A percentile compares a stretch with the other conserved stretches of the same genome.
These are phyloP conservation scores for Coemansia sp. DNA, from an alignment of 192 early-diverging fungal genomes.

Conservation along the genomic window DNA sequence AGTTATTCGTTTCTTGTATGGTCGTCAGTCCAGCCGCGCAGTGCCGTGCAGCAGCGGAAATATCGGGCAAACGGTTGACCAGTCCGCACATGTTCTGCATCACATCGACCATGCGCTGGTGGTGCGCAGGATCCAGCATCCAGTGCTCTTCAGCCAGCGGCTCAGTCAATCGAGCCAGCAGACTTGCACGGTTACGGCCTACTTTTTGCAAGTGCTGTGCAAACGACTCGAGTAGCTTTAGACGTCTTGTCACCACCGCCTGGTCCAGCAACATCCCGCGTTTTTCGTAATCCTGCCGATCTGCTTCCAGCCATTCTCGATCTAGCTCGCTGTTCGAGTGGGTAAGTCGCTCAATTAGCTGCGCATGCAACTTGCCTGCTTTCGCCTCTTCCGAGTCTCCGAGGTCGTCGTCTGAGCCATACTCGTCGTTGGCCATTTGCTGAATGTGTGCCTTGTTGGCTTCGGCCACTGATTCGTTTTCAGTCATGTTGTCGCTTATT, in stretches of 20 bases:
- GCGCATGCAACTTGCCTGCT: conserved; percentile 17
- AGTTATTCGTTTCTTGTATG: neutral
- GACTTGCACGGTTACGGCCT: conserved; percentile 21
- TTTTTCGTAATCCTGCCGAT: conserved; percentile 24
- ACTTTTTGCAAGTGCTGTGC: conserved; percentile 30
- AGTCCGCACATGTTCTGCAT: conserved; percentile 29
- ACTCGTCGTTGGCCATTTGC: conserved; percentile 22
- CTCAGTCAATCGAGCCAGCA: conserved; percentile 31
- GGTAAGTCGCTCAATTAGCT: conserved; percentile 11
- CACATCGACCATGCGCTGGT: conserved; percentile 40
- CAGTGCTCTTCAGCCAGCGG: conserved; percentile 49
- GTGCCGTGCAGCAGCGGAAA: conserved; percentile 28
- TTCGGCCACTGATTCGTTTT: neutral
- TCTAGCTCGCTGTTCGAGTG: conserved; percentile 4
- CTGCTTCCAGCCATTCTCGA: conserved; percentile 16
- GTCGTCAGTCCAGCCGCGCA: conserved; percentile 6
- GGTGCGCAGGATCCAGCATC: conserved; percentile 34
- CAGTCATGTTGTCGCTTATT: conserved; percentile 3
- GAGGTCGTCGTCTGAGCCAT: conserved; percentile 40
- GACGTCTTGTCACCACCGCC: conserved; percentile 10
- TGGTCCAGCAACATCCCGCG: conserved; percentile 37
- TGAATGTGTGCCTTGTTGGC: conserved; percentile 20
- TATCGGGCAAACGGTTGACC: conserved; percentile 28
- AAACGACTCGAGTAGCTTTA: conserved; percentile 22
- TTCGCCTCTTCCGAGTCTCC: conserved; percentile 26